Evolutionary conservation across 192 early-diverging fungal genomes (phyloP).

Genomic region (Dimargaris cristalligena): DNA sequence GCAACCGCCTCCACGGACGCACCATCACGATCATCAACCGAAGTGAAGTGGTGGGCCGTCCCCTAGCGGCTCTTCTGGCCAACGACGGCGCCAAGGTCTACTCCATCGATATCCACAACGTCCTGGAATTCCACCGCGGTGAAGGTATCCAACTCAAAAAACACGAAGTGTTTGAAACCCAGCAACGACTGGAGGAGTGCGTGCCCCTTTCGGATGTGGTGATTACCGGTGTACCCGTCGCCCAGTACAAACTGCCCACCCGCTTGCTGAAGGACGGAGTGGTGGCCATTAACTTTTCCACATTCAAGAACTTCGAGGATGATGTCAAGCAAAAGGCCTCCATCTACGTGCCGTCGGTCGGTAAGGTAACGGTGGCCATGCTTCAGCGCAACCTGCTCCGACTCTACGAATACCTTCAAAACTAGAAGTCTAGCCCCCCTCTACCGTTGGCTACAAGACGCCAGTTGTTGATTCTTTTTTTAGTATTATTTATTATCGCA

Average conservation of each 20-base stretch:
- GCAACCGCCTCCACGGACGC: slow-evolving; percentile 86
- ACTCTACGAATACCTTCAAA: slow-evolving; percentile 47
- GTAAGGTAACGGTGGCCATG: slow-evolving; percentile 99
- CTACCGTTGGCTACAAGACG: no score
- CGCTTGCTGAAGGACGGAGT: slow-evolving; percentile 88
- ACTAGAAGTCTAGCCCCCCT: no score
- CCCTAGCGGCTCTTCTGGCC: slow-evolving; percentile 87
- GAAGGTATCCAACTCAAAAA: slow-evolving; percentile 41
- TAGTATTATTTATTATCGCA: no score
- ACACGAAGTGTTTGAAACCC: slow-evolving; percentile 50
- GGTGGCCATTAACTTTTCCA: slow-evolving; percentile 93
- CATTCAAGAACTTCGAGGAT: slow-evolving; percentile 88
- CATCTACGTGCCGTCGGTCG: slow-evolving; percentile 90
- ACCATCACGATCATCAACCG: slow-evolving; percentile 90
- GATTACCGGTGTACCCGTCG: slow-evolving; percentile 88
- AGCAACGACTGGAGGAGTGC: slow-evolving; percentile 56
- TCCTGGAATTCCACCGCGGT: slow-evolving; percentile 63
- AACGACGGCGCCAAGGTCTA: slow-evolving; percentile 97
- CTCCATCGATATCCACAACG: slow-evolving; percentile 82
- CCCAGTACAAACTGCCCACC: slow-evolving; percentile 76
- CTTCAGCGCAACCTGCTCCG: slow-evolving; percentile 88
- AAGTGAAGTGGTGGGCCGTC: slow-evolving; percentile 92
- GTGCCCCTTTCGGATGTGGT: slow-evolving; percentile 86
- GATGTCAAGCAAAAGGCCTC: slow-evolving; percentile 83
- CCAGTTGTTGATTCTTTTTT: no score